These are phyloP conservation scores for Suillus bovinus DNA, from an alignment of 768 basidiomycete genomes.

Conservation along the genomic window DNA sequence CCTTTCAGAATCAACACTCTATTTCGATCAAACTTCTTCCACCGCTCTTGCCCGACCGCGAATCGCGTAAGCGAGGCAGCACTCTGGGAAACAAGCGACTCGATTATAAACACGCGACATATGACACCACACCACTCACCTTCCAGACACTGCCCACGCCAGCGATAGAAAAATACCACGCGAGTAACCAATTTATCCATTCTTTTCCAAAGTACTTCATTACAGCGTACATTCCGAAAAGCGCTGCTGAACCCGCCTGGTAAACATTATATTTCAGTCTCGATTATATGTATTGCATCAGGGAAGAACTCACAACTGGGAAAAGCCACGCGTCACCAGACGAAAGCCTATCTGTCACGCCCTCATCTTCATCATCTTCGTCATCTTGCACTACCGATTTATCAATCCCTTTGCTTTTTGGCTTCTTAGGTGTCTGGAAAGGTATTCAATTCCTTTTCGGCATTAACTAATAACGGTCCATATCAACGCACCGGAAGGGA, in stretches of 20 bases:
- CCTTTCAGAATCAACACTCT: constrained; percentile 48
- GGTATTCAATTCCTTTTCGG: neutral
- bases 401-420: neutral
- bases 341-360: constrained; percentile 58
- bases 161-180: constrained; percentile 69
- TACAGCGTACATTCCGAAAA: constrained; percentile 68
- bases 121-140: constrained; percentile 38
- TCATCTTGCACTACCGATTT: constrained; percentile 34
- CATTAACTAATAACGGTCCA: neutral
- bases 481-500: constrained; percentile 59
- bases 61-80: constrained; percentile 51
- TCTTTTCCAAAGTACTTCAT: constrained; percentile 76
- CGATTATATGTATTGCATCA: neutral
- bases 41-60: constrained; percentile 49
- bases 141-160: constrained; percentile 71
- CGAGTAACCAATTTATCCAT: constrained; percentile 82
- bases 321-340: constrained; percentile 74
- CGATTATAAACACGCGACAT: neutral
- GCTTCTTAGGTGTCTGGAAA: neutral
- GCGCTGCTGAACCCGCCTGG: constrained; percentile 62
- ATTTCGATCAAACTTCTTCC: constrained; percentile 57
- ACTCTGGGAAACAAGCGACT: neutral
- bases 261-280: neutral
- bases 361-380: constrained; percentile 61
- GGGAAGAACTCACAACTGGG: constrained; percentile 55